Base-by-base conservation (phyloP, 495 filamentous ascomycete genomes). In the Mycothermus thermophilus region DNA sequence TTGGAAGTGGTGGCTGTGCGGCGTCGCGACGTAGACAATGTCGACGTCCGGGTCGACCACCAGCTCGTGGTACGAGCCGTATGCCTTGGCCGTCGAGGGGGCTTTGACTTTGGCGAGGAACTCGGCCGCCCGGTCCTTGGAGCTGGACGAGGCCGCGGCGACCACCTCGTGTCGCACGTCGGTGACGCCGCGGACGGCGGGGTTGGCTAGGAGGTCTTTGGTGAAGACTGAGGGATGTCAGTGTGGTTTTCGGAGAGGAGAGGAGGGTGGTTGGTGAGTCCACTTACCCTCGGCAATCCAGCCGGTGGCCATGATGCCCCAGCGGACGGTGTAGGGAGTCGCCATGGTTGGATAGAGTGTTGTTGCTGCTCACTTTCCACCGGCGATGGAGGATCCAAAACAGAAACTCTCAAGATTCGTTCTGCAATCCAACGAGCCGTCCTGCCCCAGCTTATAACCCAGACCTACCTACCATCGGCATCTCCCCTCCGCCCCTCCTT, bases 1-100 rank as follows among this genome's bases (percentile, higher is more conserved):
- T 54, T 87, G 81, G 66, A 83, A 95, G 64, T 96, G 88, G 57
- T 94, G 88, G 20, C 81, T 88, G 62, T 94, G 88, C 13, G 88
- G 88, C 2, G 88, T 95, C 11, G 88, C 86, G 33, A 95, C 75
- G 54, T 93, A 95, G 57, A 95, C 63, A 33, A 92, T 83, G 47
- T 94, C 87, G 40, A 95, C 67, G 34, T 80, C 54, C 11, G 75
- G 65, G 50, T 93, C 80, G 14, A 67, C 64, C 7, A 85, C 80
- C 21, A 95, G 73, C 41, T 81, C 77, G 37, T 70, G 60, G 62
- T 93, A 96, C 36, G 74, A 77, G 25, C 77, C 83, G 45, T 94
- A 93, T 3, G 83, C 74, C 36, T 75, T 77, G 33, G 81, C 77
- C 14, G 68, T 57, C 22, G 54, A 54, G 8, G 83, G 79, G 15